A percentile compares a stretch with the other conserved stretches of the same genome.
phyloP scores from a whole-genome alignment of 1,284 basidiomycete species.

The Rhodotorula sp. region DNA sequence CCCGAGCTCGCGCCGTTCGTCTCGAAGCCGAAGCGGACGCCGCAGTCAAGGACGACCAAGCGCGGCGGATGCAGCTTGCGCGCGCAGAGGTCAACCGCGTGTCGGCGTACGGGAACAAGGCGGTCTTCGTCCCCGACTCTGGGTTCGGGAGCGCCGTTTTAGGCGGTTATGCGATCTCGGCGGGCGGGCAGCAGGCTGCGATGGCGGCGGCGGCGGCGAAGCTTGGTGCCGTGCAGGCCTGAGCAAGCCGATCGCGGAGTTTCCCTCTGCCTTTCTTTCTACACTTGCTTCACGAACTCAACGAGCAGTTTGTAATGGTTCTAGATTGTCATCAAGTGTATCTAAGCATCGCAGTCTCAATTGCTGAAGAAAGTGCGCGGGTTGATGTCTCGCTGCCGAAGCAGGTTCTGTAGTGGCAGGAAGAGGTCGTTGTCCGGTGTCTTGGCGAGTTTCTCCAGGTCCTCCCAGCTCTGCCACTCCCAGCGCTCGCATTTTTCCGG shows the following conservation, averaged over 20 bases:
- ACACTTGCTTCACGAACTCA: too few relatives aligned
- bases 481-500: conserved; percentile 48
- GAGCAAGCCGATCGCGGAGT: too few relatives aligned
- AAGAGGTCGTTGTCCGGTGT: conserved; percentile 34
- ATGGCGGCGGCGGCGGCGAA: background rate
- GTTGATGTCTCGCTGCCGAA: conserved; percentile 17
- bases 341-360: background rate
- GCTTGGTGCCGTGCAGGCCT: too few relatives aligned
- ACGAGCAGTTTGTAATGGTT: background rate
- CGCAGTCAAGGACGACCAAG: conserved; percentile 64
- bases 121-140: conserved; percentile 64
- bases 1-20: conserved; percentile 65
- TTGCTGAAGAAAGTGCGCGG: background rate
- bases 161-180: background rate
- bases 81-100: conserved; percentile 62
- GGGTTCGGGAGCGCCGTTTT: conserved; percentile 35
- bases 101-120: conserved; percentile 65
- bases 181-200: background rate
- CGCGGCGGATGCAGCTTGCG: conserved; percentile 70
- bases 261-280: too few relatives aligned
- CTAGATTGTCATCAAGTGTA: background rate
- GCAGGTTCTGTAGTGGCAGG: conserved; percentile 30
- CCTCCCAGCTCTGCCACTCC: conserved; percentile 44
- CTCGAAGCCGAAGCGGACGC: conserved; percentile 60
- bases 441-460: conserved; percentile 34